phyloP scores from a whole-genome alignment of 1,139 yeast species.

The Magnusiomyces sp. region DNA sequence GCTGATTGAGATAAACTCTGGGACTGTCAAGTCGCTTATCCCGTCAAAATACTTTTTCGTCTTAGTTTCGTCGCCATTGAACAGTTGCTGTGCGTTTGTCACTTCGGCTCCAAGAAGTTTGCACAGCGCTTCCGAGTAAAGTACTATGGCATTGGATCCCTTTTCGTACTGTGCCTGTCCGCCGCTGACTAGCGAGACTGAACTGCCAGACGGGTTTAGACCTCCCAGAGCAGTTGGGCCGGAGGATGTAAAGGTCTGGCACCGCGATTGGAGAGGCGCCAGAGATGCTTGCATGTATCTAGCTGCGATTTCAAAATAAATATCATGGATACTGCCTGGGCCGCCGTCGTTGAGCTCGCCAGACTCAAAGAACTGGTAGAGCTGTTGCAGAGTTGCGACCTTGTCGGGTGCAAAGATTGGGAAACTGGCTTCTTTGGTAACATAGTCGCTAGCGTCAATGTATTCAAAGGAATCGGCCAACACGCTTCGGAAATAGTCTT shows the following conservation, averaged over 20 bases:
- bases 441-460: constrained; percentile 20
- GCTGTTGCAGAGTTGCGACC: constrained; percentile 15
- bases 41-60: constrained; percentile 31
- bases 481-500: constrained; percentile 20
- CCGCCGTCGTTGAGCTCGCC: constrained; percentile 32
- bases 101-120: constrained; percentile 33
- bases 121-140: constrained; percentile 46
- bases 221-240: too few relatives aligned
- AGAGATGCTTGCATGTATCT: constrained; percentile 37
- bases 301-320: constrained; percentile 42
- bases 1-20: constrained; percentile 32
- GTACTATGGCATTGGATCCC: constrained; percentile 52
- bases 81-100: constrained; percentile 19
- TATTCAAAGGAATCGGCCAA: constrained; percentile 21
- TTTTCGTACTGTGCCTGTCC: constrained; percentile 47
- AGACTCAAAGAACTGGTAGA: constrained; percentile 20
- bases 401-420: constrained; percentile 19
- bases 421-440: constrained; percentile 16
- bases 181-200: too few relatives aligned
- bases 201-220: too few relatives aligned
- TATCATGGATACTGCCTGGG: constrained; percentile 35
- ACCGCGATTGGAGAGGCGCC: not conserved
- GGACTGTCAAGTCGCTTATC: constrained; percentile 32
- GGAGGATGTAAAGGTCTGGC: not conserved
- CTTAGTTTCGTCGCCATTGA: constrained; percentile 15